Evolutionary conservation across 73 alveolate species (phyloP), one percentile per base, ranked within the genome.

Genomic region (Tetrahymena elliotti): DNA sequence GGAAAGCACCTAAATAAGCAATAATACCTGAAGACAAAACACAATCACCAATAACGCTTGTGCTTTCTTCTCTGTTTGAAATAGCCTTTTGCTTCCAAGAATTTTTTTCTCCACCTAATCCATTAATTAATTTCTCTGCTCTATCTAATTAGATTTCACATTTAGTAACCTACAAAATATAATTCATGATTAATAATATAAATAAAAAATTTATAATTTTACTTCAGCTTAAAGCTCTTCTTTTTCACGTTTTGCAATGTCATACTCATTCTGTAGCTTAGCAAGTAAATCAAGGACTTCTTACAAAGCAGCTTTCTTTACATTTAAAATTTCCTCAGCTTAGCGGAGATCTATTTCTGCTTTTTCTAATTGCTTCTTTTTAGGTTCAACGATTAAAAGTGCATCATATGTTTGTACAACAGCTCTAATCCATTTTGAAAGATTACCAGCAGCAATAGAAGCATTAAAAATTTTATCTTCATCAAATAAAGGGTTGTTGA

Each of bases 1-100:
- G 97, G 97, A 99, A 99, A 13, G 99, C 99, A 47, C 99, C 99
- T 53, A 99, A 97, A 96, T 99, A 99, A 37, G 99, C 99, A 82
- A 99, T 98, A 93, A 99, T 98, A 24, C 99, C 99, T 24, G 99
- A 98, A 36, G 99, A 98, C 8, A 99, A 97, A 94, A 99, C 95
- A 38, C 99, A 98, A 97, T 99, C 99, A 11, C 99, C 99, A 33
- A 98, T 98, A 22, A 98, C 95, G 95, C 98, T 98, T 96, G 98
- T 97, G 13, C 98, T 98, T 54, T 96, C 97, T 54, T 94, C 97
- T 96, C 96, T 98, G 94, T 97, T 95, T 82, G 40, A 83, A 24
- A 94, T 97, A n/a, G 99, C 98, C 88, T 97, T 95, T 94, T 93
- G 96, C 94, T 98, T 96, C 99, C 99, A 99, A 93, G 97, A 98